Evolutionary conservation across 352 stramenopile species (phyloP).

Genomic region (Globisporangium perplexum): DNA sequence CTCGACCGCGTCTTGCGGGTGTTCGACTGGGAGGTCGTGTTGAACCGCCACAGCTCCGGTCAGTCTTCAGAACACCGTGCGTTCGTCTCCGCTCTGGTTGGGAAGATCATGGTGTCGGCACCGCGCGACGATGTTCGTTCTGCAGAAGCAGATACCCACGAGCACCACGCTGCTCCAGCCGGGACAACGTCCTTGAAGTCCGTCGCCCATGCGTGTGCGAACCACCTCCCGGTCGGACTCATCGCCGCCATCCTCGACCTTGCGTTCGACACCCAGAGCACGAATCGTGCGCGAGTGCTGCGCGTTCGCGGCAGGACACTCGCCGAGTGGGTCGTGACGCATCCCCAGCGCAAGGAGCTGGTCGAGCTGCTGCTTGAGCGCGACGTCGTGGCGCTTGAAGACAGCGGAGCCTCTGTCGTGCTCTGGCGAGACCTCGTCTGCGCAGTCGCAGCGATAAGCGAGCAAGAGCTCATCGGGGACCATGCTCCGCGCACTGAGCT

Average conservation of each 20-base stretch:
- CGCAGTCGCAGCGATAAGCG: neutral
- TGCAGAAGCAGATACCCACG: neutral
- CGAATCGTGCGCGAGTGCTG: conserved; percentile 4
- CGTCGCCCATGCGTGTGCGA: conserved; percentile 22
- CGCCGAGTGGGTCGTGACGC: conserved; percentile 23
- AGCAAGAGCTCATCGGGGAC: neutral
- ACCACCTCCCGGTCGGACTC: conserved; percentile 18
- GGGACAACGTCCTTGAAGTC: conserved; percentile 6
- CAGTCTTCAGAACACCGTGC: neutral
- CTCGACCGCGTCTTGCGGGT: conserved; percentile 20
- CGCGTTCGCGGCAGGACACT: conserved; percentile 23
- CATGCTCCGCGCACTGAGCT: neutral
- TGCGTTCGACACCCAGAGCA: neutral
- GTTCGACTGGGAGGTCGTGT: conserved; percentile 2
- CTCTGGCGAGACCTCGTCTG: conserved; percentile 5
- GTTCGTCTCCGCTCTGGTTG: conserved; percentile 3
- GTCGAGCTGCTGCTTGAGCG: conserved; percentile 11
- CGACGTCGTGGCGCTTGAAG: neutral
- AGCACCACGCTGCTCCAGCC: neutral
- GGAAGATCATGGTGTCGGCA: neutral
- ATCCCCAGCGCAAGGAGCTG: conserved; percentile 16
- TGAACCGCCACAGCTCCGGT: conserved; percentile 3
- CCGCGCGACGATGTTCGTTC: neutral
- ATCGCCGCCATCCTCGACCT: conserved; percentile 6
- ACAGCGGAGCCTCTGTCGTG: too few species aligned